phyloP scores from a whole-genome alignment of 495 filamentous ascomycete genomes.

The Tuber magnatum region DNA sequence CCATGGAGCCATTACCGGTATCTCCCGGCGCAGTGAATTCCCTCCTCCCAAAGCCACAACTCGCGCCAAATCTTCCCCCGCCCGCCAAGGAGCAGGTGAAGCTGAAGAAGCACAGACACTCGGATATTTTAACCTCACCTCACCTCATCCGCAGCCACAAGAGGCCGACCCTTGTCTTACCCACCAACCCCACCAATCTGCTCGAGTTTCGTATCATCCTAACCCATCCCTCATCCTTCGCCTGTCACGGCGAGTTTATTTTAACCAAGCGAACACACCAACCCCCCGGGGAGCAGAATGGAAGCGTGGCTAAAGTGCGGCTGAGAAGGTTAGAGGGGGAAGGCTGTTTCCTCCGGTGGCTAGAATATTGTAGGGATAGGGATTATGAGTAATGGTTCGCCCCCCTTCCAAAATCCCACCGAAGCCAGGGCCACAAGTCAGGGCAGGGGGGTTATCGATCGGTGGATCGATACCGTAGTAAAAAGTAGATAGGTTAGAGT shows the following conservation, averaged over 20 bases:
- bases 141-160: not conserved
- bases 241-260: not conserved
- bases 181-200: not conserved
- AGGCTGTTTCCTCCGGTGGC: not conserved
- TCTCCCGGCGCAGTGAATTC: not conserved
- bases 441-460: not conserved
- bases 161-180: not conserved
- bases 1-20: not conserved
- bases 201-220: not conserved
- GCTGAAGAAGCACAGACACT: not conserved
- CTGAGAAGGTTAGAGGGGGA: not conserved
- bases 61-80: not conserved
- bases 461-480: not conserved
- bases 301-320: not conserved
- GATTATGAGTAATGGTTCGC: not conserved
- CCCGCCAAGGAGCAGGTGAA: not conserved
- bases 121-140: not conserved
- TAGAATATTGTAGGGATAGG: not conserved
- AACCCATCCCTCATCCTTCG: not conserved
- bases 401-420: not conserved
- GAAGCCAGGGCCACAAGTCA: not conserved
- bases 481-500: not conserved
- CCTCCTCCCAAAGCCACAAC: not conserved
- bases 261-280: not conserved
- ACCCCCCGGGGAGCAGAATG: not conserved